phyloP scores from a whole-genome alignment of 495 filamentous ascomycete genomes.

The Penicillium paradoxum region DNA sequence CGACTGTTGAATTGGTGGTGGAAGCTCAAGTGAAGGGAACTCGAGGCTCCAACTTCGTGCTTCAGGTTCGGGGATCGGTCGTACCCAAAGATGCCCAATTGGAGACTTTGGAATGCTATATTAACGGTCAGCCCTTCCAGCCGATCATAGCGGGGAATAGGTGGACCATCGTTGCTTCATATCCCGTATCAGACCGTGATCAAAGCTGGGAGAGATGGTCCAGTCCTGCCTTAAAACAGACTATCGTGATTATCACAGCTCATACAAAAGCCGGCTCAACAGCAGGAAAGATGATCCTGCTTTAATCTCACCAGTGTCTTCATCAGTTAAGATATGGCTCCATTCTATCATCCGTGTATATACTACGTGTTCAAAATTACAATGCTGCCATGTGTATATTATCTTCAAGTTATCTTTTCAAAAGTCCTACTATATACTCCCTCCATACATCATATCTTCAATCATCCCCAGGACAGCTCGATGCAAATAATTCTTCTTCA shows the following conservation, averaged over 20 bases:
- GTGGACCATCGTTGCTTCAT: slow-evolving; percentile 21
- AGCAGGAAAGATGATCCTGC: slow-evolving; percentile 22
- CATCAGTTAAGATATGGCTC: too few species aligned
- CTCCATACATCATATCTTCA: slow-evolving; percentile 28
- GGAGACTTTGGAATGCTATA: slow-evolving; percentile 14
- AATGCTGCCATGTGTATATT: too few species aligned
- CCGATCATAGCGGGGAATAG: slow-evolving; percentile 4
- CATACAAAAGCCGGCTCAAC: slow-evolving; percentile 7
- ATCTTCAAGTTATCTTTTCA: neutral
- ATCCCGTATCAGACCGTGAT: slow-evolving; percentile 25
- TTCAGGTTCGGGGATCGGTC: slow-evolving; percentile 19
- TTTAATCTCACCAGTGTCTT: neutral
- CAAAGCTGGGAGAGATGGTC: slow-evolving; percentile 27
- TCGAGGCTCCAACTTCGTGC: slow-evolving; percentile 13
- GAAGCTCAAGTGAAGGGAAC: slow-evolving; percentile 18
- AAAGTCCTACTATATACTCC: neutral
- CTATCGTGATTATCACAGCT: slow-evolving; percentile 24
- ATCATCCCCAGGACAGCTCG: slow-evolving; percentile 31
- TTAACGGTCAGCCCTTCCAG: slow-evolving; percentile 28
- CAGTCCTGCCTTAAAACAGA: slow-evolving; percentile 28
- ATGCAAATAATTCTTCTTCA: slow-evolving; percentile 28
- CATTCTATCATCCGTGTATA: too few species aligned
- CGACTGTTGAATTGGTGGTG: slow-evolving; percentile 12
- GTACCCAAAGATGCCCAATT: neutral
- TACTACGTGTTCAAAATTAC: too few species aligned